Conservation (phyloP, 371 early-diverging fungal species). For the Sanchytrium tribonematis region DNA sequence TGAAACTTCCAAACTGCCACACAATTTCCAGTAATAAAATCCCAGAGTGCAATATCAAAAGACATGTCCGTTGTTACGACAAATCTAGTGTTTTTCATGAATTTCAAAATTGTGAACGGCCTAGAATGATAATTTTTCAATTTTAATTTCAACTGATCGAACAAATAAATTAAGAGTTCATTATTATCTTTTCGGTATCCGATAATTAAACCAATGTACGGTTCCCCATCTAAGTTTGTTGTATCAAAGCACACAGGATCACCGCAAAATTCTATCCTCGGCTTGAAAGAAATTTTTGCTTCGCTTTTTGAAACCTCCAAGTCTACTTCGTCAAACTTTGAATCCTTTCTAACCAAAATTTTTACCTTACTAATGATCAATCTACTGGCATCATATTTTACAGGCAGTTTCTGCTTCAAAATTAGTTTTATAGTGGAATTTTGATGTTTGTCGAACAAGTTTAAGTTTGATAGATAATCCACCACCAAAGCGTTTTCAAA, state of each 20-base stretch:
- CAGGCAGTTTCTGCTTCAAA: background rate
- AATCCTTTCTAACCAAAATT: background rate
- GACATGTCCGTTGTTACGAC: background rate
- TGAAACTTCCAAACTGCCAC: background rate
- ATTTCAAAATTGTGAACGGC: background rate
- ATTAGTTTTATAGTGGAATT: background rate
- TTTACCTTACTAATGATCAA: background rate
- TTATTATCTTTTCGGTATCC: background rate
- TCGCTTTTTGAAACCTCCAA: background rate
- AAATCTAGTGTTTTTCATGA: background rate
- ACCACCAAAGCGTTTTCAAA: background rate
- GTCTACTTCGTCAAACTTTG: background rate
- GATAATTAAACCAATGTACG: background rate
- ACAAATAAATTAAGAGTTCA: background rate
- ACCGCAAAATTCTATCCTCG: background rate
- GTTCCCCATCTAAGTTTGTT: background rate
- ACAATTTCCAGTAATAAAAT: background rate
- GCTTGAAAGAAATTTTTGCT: background rate
- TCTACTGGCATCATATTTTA: background rate
- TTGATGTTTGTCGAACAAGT: background rate
- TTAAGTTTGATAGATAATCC: background rate
- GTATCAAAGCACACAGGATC: background rate
- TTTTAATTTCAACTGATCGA: background rate
- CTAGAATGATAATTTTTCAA: background rate
- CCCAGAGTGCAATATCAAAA: background rate